Conservation (phyloP, 2,329 filamentous ascomycete species). For the Pseudogymnoascus destructans region DNA sequence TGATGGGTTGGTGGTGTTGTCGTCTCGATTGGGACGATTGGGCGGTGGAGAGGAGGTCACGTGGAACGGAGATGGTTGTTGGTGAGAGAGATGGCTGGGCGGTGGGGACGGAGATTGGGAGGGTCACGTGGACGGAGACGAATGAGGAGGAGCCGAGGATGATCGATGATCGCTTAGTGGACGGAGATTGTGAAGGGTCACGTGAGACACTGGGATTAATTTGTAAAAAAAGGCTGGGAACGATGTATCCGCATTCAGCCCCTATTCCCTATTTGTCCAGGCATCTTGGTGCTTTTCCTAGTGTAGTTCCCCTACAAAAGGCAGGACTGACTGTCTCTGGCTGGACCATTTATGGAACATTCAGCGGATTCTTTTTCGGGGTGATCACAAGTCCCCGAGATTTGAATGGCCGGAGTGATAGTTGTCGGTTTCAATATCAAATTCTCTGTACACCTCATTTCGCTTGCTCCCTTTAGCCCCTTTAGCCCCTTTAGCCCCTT, state of each 20-base stretch:
- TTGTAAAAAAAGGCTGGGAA: too few relatives aligned
- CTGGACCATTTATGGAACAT: conserved; percentile 1
- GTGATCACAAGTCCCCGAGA: background rate
- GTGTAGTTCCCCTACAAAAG: background rate
- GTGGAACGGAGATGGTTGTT: background rate
- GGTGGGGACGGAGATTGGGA: background rate
- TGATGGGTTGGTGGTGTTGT: background rate
- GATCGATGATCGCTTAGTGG: background rate
- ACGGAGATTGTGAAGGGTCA: background rate
- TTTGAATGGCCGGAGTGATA: background rate
- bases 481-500: background rate
- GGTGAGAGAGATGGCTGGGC: background rate
- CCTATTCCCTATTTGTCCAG: background rate
- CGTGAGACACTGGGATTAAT: background rate
- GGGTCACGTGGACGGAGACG: background rate
- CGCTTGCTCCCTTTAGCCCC: background rate
- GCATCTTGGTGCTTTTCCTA: too few relatives aligned
- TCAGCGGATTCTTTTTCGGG: background rate
- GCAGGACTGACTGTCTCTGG: background rate
- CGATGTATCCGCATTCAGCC: background rate
- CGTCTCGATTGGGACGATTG: conserved; percentile 2
- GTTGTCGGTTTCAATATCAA: background rate
- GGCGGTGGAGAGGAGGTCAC: background rate
- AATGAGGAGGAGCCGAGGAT: background rate
- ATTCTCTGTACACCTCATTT: background rate